Evolutionary conservation across 2,329 filamentous ascomycete species (phyloP), one percentile per base, ranked within the genome.

Genomic region (Leptosphaerulina australis): DNA sequence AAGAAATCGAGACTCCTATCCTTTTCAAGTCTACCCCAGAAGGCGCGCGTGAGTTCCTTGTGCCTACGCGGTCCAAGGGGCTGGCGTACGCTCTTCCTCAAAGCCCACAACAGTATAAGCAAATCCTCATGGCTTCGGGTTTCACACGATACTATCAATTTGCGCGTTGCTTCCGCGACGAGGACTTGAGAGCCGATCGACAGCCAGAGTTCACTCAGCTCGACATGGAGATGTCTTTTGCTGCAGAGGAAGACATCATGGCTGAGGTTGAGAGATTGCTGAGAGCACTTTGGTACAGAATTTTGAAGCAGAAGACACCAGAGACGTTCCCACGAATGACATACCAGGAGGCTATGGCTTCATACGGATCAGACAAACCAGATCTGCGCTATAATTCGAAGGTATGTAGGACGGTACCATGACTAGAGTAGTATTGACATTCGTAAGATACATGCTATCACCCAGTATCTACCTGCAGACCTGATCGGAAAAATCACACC

Each of bases 1-100:
- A 82, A 10, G 88, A 97, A 60, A 83, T 97, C 24, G 94, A 99
- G 70, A 99, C 94, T 0, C 94, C 94, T 0, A 77, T 97, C 3
- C 81, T 99, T 0, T 99, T 99, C 82, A 99, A 97, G 72, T 97
- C 94, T 0, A 99, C 94, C 0, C 91, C 94, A 0, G 94, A 99
- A 75, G 94, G 94, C 0, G 95, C 94, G 1, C 82, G 93, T 38
- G 94, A 99, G 70, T 99, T 99, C 56, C 73, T 99, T 5, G 93
- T 99, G 4, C 94, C 94, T 0, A 96, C 92, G 0, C 81, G 94
- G 21, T 83, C 81, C 26, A 81, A 80, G 1, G 91, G 90, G 0
- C 77, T 86, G 53, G 91, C 90, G 3, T 99, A 97, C 72, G 94
- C 94, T 7, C 78, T 99, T 15, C 92, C 92, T 0, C 95, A 99